These are phyloP conservation scores for Colletotrichum tropicicola DNA, from an alignment of 2,329 filamentous ascomycete genomes.

Conservation along the genomic window DNA sequence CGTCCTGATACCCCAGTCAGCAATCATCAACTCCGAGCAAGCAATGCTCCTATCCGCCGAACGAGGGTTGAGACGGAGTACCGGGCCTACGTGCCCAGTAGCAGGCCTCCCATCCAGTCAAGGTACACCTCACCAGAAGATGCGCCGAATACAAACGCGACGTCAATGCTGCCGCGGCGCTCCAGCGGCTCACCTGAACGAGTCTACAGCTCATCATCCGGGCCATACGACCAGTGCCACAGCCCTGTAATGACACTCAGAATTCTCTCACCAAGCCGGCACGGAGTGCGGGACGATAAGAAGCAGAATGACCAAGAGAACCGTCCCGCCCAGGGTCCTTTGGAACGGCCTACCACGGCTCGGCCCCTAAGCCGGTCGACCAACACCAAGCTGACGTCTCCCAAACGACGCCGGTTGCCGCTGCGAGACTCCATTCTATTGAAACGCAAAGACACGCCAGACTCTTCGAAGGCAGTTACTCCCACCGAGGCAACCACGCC, in stretches of 20 bases:
- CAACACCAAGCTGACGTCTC: slow-evolving; percentile 4
- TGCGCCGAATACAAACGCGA: neutral
- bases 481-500: neutral
- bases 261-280: slow-evolving; percentile 16
- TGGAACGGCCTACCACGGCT: neutral
- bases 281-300: neutral
- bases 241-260: slow-evolving; percentile 23
- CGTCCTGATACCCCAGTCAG: neutral
- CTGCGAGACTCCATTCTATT: slow-evolving; percentile 23
- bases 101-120: neutral
- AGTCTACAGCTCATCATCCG: slow-evolving; percentile 17
- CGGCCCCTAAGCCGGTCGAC: neutral
- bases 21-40: neutral
- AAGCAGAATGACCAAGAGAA: slow-evolving; percentile 6
- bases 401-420: slow-evolving; percentile 9
- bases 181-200: slow-evolving; percentile 10
- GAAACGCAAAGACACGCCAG: slow-evolving; percentile 13
- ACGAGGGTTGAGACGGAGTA: slow-evolving; percentile 17
- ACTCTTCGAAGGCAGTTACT: neutral
- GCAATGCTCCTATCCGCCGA: neutral
- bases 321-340: neutral
- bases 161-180: neutral
- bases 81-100: neutral
- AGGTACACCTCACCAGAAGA: slow-evolving; percentile 17
- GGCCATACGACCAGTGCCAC: slow-evolving; percentile 6